Conservation (phyloP, 495 filamentous ascomycete genomes). For the Cercophora scortea region DNA sequence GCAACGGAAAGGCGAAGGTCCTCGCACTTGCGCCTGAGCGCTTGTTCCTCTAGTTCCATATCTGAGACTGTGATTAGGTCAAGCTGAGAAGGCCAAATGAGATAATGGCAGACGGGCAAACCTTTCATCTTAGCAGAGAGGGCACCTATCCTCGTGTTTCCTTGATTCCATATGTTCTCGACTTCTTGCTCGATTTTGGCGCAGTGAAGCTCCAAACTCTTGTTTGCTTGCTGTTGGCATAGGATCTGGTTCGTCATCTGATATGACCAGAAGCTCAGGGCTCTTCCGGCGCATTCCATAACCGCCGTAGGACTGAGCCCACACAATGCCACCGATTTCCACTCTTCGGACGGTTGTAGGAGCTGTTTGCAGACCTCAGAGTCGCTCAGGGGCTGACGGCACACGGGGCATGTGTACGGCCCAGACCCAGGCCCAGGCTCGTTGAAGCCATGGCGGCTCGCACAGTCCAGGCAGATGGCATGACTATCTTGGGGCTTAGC, state of each 20-base stretch:
- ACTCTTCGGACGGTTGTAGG: constrained; percentile 84
- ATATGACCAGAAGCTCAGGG: constrained; percentile 83
- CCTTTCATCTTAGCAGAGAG: constrained; percentile 49
- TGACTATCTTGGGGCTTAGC: constrained; percentile 47
- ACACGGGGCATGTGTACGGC: constrained; percentile 70
- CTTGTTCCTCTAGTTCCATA: constrained; percentile 58
- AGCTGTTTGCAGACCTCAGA: constrained; percentile 61
- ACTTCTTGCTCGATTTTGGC: constrained; percentile 54
- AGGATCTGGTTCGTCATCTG: constrained; percentile 86
- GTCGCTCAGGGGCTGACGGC: constrained; percentile 57
- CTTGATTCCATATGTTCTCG: constrained; percentile 74
- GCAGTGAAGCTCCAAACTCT: constrained; percentile 3
- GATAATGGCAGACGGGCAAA: background rate
- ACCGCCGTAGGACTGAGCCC: constrained; percentile 77
- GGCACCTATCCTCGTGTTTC: constrained; percentile 67
- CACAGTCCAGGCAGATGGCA: constrained; percentile 77
- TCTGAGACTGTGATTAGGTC: constrained; percentile 31
- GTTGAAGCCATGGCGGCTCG: constrained; percentile 58
- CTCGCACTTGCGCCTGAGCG: constrained; percentile 65
- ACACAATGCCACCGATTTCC: constrained; percentile 84
- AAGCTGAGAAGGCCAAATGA: background rate
- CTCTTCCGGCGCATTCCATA: constrained; percentile 84
- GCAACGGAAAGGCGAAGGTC: constrained; percentile 61
- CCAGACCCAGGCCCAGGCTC: constrained; percentile 44
- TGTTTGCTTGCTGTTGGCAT: constrained; percentile 48